Base-by-base conservation (phyloP, 1,139 yeast species). In the Suhomyces yuchorum region DNA sequence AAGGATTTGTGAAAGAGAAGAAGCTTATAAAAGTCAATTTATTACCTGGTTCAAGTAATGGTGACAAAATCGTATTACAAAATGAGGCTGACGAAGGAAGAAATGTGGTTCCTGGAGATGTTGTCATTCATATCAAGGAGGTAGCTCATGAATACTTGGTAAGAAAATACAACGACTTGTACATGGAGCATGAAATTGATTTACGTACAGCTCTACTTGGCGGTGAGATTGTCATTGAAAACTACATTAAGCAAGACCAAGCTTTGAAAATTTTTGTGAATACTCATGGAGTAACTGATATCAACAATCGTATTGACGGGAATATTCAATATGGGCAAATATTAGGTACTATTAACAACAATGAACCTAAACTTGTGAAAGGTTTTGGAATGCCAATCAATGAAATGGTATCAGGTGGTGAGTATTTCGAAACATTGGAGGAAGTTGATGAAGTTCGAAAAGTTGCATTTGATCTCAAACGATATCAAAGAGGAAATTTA, bases 311-410 rank as follows among this genome's bases (percentile, higher is more conserved):
- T 3, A 41, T 56, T 5, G 56, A 65, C 40, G 52, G 49, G 1
- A 58, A 63, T 2, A 57, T 79, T 12, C 62, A 66, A 30, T 56
- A 67, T 15, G 84, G 84, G 3, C 83, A 80, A 53, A 62, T 81
- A 0, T 60, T 73, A 6, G 80, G 80, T 1, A 66, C 76, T 3
- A 71, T 78, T 14, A 67, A 68, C 17, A 73, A 80, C 3, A 77
- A 76, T 5, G 63, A 66, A 4, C 72, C 82, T 2, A 82, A 81
- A 51, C 61, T 77, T 4, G 73, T 82, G 1, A 68, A 68, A 47
- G 80, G 79, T 1, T 64, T 69, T 40, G 87, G 88, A 19, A 81
- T 82, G 85, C 96, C 96, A 3, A 77, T 82, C 28, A 80, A 81
- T 65, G 66, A 72, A 37, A 70, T 62, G 49, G 74, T 56, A 9